These are phyloP conservation scores for Penicillium crustosum DNA, from an alignment of 2,329 filamentous ascomycete species.

Conservation along the genomic window DNA sequence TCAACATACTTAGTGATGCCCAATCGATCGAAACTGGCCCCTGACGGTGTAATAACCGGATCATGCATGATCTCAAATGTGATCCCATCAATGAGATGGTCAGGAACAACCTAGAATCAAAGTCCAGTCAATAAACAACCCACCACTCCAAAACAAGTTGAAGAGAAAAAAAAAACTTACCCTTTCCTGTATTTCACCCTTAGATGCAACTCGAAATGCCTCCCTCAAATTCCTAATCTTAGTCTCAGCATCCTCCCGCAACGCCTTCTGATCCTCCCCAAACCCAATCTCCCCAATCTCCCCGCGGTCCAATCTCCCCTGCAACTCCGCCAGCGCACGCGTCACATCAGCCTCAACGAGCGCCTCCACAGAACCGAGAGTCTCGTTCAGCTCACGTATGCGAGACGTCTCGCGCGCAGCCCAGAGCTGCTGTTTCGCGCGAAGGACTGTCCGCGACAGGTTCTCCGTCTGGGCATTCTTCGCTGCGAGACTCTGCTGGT, in stretches of 20 bases:
- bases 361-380: constrained; percentile 41
- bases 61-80: constrained; percentile 55
- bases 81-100: constrained; percentile 51
- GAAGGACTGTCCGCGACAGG: constrained; percentile 71
- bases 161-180: constrained; percentile 30
- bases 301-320: constrained; percentile 34
- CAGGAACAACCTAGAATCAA: constrained; percentile 45
- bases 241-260: constrained; percentile 51
- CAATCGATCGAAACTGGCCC: constrained; percentile 84
- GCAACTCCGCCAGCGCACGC: constrained; percentile 39
- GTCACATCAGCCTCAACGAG: constrained; percentile 42
- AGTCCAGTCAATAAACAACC: constrained; percentile 7
- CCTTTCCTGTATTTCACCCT: constrained; percentile 45
- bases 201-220: constrained; percentile 44
- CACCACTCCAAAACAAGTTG: background rate
- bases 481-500: constrained; percentile 63
- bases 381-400: constrained; percentile 48
- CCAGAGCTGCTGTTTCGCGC: constrained; percentile 85
- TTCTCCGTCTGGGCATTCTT: constrained; percentile 67
- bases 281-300: constrained; percentile 63
- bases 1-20: constrained; percentile 84
- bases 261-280: constrained; percentile 63
- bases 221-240: constrained; percentile 49
- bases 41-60: constrained; percentile 64
- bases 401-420: constrained; percentile 63